Evolutionary conservation across 1,284 basidiomycete species (phyloP).

Genomic region (Anthracocystis walkeri): DNA sequence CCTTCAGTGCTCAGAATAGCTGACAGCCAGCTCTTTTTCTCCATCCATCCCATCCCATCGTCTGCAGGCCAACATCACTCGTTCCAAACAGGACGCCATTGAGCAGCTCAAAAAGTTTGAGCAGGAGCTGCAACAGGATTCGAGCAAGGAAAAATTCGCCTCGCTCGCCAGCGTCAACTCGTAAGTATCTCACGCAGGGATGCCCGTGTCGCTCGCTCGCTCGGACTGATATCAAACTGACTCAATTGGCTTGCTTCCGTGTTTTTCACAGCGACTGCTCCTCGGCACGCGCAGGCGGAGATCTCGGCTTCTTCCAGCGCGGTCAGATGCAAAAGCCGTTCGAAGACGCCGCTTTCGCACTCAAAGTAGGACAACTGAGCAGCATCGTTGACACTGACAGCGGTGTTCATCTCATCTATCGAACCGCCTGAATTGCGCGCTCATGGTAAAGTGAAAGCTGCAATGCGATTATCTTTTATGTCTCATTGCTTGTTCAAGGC

Average conservation of each 20-base stretch:
- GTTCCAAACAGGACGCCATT: slow-evolving; percentile 89
- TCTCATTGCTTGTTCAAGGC: background rate
- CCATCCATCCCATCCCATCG: background rate
- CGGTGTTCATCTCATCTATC: slow-evolving; percentile 93
- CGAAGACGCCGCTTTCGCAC: slow-evolving; percentile 86
- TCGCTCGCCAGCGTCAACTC: slow-evolving; percentile 59
- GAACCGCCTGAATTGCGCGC: slow-evolving; percentile 79
- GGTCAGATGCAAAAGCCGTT: slow-evolving; percentile 99
- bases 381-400: slow-evolving; percentile 89
- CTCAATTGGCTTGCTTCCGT: background rate
- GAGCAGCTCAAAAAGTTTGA: slow-evolving; percentile 74
- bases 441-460: background rate
- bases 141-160: slow-evolving; percentile 59
- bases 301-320: slow-evolving; percentile 78
- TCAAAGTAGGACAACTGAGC: slow-evolving; percentile 86
- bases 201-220: no score
- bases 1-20: background rate
- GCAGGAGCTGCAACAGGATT: slow-evolving; percentile 53
- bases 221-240: background rate
- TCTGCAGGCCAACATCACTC: slow-evolving; percentile 81
- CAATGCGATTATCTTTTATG: background rate
- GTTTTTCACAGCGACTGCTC: slow-evolving; percentile 63
- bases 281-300: slow-evolving; percentile 64
- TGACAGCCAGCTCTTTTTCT: background rate
- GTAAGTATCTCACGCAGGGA: slow-evolving; percentile 39